phyloP scores from a whole-genome alignment of 2,329 filamentous ascomycete species.

The Diaporthe vaccinii region DNA sequence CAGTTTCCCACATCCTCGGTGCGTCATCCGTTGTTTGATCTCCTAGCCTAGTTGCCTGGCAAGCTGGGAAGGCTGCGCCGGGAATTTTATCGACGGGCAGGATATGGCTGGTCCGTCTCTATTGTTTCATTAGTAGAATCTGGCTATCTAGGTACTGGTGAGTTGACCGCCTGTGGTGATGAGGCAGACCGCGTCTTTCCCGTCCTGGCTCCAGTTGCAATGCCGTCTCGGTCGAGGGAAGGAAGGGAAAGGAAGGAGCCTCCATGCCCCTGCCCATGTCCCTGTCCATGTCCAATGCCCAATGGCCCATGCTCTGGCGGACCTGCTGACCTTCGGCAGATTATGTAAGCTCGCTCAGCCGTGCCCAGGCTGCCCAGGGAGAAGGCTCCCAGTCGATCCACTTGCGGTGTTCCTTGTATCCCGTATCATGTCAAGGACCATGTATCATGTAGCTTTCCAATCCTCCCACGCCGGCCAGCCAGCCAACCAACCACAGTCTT shows the following conservation, averaged over 20 bases:
- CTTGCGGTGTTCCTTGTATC: constrained; percentile 17
- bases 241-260: constrained; percentile 3
- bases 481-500: constrained; percentile 18
- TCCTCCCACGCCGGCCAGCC: neutral
- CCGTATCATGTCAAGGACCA: neutral
- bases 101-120: neutral
- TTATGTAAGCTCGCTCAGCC: constrained; percentile 30
- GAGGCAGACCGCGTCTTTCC: constrained; percentile 12
- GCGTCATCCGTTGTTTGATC: constrained; percentile 31
- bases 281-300: constrained; percentile 12
- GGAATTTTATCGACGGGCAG: neutral
- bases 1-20: neutral
- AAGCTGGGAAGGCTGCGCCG: constrained; percentile 3
- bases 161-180: neutral
- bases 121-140: neutral
- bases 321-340: neutral
- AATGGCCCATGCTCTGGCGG: neutral
- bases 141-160: neutral
- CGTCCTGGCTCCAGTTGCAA: constrained; percentile 3
- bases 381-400: constrained; percentile 16
- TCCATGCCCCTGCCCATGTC: constrained; percentile 3
- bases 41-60: constrained; percentile 14
- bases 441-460: constrained; percentile 3
- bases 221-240: neutral
- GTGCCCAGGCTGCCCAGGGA: constrained; percentile 17